These are phyloP conservation scores for Diaporthe citriasiana DNA, from an alignment of 2,329 filamentous ascomycete genomes.

Conservation along the genomic window DNA sequence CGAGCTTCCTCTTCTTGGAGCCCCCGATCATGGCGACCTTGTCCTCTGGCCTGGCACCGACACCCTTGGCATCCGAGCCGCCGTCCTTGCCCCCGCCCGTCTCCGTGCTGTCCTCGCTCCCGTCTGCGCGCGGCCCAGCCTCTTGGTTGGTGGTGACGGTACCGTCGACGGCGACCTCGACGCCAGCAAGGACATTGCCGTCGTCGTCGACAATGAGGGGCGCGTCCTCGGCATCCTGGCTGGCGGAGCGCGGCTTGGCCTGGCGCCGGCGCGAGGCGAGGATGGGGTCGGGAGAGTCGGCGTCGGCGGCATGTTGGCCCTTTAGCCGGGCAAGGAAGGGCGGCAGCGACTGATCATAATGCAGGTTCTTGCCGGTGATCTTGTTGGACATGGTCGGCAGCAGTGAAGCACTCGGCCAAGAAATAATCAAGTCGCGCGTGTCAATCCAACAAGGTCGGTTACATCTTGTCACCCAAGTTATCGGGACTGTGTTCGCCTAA, in stretches of 20 bases:
- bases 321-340: conserved; percentile 72
- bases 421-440: not conserved
- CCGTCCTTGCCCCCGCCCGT: conserved; percentile 50
- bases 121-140: conserved; percentile 45
- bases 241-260: conserved; percentile 68
- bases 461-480: not conserved
- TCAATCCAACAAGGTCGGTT: not conserved
- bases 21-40: conserved; percentile 57
- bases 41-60: conserved; percentile 46
- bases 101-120: conserved; percentile 52
- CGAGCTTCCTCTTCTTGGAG: conserved; percentile 69
- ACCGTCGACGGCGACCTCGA: conserved; percentile 59
- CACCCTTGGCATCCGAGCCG: conserved; percentile 47
- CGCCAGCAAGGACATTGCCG: conserved; percentile 69
- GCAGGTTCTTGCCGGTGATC: conserved; percentile 79
- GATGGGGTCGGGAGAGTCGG: conserved; percentile 65
- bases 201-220: conserved; percentile 82
- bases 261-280: conserved; percentile 65
- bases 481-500: not conserved
- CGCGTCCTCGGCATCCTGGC: conserved; percentile 82
- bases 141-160: conserved; percentile 50
- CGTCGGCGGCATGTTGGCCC: conserved; percentile 64
- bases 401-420: not conserved
- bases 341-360: conserved; percentile 72
- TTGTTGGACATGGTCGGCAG: conserved; percentile 63